A percentile compares a stretch with the other conserved stretches of the same genome.
Evolutionary conservation across 2,329 filamentous ascomycete genomes (phyloP).

Genomic region (Capronia coronata): DNA sequence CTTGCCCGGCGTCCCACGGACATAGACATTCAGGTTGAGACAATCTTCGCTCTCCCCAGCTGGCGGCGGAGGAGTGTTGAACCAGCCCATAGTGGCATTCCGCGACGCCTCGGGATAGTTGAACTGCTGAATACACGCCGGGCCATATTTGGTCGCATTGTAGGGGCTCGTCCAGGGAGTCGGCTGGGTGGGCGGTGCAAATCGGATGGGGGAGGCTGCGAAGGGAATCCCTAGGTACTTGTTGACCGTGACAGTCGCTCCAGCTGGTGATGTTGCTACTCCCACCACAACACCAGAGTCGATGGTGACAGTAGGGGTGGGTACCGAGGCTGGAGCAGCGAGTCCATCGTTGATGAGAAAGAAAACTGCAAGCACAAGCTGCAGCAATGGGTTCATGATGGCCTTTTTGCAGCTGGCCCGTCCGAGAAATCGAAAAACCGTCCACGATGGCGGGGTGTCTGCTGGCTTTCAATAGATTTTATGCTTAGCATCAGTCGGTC

Average conservation of each 20-base stretch:
- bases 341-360: not conserved
- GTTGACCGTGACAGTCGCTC: constrained; percentile 26
- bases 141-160: constrained; percentile 28
- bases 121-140: constrained; percentile 32
- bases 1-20: constrained; percentile 27
- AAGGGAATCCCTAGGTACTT: constrained; percentile 34
- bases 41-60: constrained; percentile 37
- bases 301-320: constrained; percentile 27
- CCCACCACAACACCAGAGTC: constrained; percentile 30
- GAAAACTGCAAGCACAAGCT: not conserved
- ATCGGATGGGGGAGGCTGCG: constrained; percentile 30
- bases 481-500: not conserved
- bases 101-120: constrained; percentile 27
- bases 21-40: constrained; percentile 39
- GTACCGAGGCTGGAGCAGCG: not conserved
- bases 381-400: not conserved
- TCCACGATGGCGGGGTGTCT: not conserved
- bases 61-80: constrained; percentile 26
- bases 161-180: constrained; percentile 22
- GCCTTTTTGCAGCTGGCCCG: not conserved
- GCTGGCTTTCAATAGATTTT: not conserved
- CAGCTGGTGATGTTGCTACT: constrained; percentile 28
- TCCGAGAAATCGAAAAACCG: not conserved
- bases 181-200: constrained; percentile 26
- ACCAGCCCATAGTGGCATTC: constrained; percentile 29